phyloP scores from a whole-genome alignment of 1,139 yeast genomes.

The Hemisphaericaspora xylofermentans region DNA sequence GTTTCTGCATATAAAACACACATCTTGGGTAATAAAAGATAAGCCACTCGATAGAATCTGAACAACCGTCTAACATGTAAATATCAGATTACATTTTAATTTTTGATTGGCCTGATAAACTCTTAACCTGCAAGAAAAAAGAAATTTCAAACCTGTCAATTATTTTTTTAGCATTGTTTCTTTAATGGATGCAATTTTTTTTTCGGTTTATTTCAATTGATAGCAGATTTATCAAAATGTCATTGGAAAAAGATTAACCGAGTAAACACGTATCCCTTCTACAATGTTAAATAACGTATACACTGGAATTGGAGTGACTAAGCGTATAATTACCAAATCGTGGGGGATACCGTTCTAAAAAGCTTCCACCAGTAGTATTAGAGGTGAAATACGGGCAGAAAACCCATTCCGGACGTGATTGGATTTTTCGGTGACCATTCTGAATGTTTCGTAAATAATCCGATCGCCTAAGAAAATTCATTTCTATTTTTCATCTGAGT shows the following conservation, averaged over 20 bases:
- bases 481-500: too few relatives aligned
- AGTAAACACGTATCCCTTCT: not conserved
- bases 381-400: too few relatives aligned
- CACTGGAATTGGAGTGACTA: too few relatives aligned
- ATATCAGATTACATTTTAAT: slow-evolving; percentile 4
- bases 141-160: slow-evolving; percentile 5
- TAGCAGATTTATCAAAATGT: not conserved
- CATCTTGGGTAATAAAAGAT: not conserved
- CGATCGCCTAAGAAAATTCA: too few relatives aligned
- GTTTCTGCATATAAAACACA: slow-evolving; percentile 2
- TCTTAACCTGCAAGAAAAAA: slow-evolving; percentile 5
- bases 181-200: not conserved
- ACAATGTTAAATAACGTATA: too few relatives aligned
- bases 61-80: slow-evolving; percentile 1
- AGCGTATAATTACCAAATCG: too few relatives aligned
- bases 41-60: not conserved
- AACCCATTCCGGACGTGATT: too few relatives aligned
- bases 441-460: too few relatives aligned
- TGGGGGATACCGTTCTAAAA: too few relatives aligned
- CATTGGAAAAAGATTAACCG: not conserved
- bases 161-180: not conserved
- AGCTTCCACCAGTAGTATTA: too few relatives aligned
- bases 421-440: too few relatives aligned
- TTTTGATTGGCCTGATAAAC: slow-evolving; percentile 6
- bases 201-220: too few relatives aligned